A percentile compares a stretch with the other conserved stretches of the same genome.
Conservation (phyloP, 2,329 filamentous ascomycete species). For the Penicillium sp. region DNA sequence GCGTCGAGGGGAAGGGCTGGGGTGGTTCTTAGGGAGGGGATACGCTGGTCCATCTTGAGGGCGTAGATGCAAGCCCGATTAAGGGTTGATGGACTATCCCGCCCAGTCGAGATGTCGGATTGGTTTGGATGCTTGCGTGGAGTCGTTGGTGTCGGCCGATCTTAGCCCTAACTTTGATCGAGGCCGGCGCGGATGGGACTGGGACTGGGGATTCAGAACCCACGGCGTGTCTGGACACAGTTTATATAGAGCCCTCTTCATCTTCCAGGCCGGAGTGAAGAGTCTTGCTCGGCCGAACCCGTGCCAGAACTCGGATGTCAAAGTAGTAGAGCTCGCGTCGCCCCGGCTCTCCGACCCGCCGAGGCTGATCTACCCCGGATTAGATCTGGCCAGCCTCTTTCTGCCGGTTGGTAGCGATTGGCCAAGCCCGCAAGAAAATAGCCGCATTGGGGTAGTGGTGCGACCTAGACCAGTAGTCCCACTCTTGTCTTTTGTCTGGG, state of each 20-base stretch:
- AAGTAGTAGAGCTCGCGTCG: conserved; percentile 1
- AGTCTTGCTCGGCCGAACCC: conserved; percentile 6
- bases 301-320: neutral
- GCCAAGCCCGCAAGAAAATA: conserved; percentile 1
- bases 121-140: too few species aligned
- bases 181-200: too few species aligned
- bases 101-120: too few species aligned
- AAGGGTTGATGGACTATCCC: too few species aligned
- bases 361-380: conserved; percentile 9
- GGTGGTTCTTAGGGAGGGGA: too few species aligned
- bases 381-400: conserved; percentile 4
- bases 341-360: neutral
- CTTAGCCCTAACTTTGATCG: too few species aligned
- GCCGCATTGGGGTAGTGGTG: too few species aligned
- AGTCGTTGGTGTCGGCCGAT: too few species aligned
- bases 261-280: neutral
- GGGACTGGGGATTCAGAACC: too few species aligned
- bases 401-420: conserved; percentile 3
- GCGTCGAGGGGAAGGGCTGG: conserved; percentile 20
- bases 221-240: too few species aligned
- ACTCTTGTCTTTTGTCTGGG: neutral
- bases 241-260: neutral
- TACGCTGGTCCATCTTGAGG: too few species aligned
- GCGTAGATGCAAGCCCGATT: too few species aligned
- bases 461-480: conserved; percentile 1